Conservation (phyloP, 2,329 filamentous ascomycete species). For the Zalaria sp. region DNA sequence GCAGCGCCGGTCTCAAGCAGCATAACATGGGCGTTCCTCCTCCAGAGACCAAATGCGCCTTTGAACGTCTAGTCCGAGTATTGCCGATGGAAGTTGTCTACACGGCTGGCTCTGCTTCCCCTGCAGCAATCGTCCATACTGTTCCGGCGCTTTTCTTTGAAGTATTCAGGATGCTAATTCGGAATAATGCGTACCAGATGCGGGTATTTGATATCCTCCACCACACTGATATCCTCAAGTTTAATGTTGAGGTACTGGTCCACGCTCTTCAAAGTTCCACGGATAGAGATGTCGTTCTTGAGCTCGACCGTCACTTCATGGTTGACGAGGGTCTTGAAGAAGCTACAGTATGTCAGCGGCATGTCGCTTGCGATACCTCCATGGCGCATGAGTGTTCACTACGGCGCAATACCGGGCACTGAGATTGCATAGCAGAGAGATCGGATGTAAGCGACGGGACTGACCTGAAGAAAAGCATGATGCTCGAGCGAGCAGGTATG, state of each 20-base stretch:
- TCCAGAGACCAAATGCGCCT: no score
- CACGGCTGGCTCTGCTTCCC: no score
- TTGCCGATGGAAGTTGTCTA: no score
- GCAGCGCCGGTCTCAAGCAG: no score
- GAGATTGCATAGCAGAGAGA: neutral
- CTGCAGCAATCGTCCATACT: no score
- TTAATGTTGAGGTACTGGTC: slow-evolving; percentile 99
- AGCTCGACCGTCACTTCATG: slow-evolving; percentile 95
- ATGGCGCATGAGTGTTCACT: neutral
- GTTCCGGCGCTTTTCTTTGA: no score
- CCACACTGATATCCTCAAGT: slow-evolving; percentile 83
- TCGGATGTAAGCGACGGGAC: neutral
- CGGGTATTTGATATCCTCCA: slow-evolving; percentile 89
- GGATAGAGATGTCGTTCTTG: slow-evolving; percentile 97
- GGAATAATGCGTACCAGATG: slow-evolving; percentile 52
- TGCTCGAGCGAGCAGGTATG: neutral
- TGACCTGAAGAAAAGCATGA: slow-evolving; percentile 20
- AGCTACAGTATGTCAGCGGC: slow-evolving; percentile 37
- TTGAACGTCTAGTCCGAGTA: no score
- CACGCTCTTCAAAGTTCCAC: slow-evolving; percentile 88
- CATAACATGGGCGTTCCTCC: no score
- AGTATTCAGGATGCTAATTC: no score
- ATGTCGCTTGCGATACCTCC: neutral
- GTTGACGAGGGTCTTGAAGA: slow-evolving; percentile 98
- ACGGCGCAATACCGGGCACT: neutral